phyloP scores from a whole-genome alignment of 176 grass and related monocot species.

The Secale cereale region DNA sequence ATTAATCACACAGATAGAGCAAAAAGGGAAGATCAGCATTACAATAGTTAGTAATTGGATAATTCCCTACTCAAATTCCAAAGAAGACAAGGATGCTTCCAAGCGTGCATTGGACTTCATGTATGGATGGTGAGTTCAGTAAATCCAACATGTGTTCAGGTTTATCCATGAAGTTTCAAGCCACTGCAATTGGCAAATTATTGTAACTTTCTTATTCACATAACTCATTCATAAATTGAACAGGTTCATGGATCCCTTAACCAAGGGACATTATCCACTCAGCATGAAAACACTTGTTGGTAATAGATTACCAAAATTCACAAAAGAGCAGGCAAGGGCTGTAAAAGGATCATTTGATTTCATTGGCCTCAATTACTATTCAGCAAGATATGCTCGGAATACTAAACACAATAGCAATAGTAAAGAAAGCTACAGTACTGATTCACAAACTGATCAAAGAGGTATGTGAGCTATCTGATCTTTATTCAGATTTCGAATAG shows the following conservation, averaged over 20 bases:
- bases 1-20: conserved; percentile 32
- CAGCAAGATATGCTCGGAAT: conserved; percentile 56
- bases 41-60: conserved; percentile 75
- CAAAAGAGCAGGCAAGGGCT: conserved; percentile 53
- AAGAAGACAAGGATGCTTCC: conserved; percentile 56
- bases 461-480: conserved; percentile 31
- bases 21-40: conserved; percentile 84
- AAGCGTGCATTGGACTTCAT: conserved; percentile 79
- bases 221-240: conserved; percentile 18
- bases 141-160: neutral
- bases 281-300: conserved; percentile 62
- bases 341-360: conserved; percentile 87
- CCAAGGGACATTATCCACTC: conserved; percentile 62
- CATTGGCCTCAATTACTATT: conserved; percentile 92
- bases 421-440: conserved; percentile 57
- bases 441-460: conserved; percentile 52
- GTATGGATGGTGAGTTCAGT: conserved; percentile 82
- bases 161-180: neutral
- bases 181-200: neutral
- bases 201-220: neutral
- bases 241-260: conserved; percentile 93
- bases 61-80: conserved; percentile 60
- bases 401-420: conserved; percentile 6
- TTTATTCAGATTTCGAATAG: neutral
- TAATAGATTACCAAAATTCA: conserved; percentile 74